phyloP scores from a whole-genome alignment of 2,329 filamentous ascomycete species.

The Penicillium aurantiogriseum region DNA sequence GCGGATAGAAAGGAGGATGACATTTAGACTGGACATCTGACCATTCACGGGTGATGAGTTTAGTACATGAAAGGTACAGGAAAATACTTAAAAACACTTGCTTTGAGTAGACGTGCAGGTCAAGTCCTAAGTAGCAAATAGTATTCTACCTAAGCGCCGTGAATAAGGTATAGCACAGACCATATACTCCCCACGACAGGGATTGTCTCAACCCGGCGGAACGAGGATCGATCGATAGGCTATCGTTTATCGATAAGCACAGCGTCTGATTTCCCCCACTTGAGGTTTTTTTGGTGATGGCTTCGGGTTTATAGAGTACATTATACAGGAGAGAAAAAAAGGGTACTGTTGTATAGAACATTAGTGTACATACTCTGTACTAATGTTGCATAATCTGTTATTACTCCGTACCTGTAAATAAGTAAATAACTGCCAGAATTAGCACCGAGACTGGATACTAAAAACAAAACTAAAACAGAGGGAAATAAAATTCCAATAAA shows the following conservation, averaged over 20 bases:
- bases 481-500: neutral
- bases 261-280: slow-evolving; percentile 6
- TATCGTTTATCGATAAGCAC: slow-evolving; percentile 19
- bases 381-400: neutral
- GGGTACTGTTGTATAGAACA: neutral
- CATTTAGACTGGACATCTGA: slow-evolving; percentile 4
- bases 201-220: slow-evolving; percentile 11
- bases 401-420: neutral
- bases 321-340: neutral
- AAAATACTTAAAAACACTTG: neutral
- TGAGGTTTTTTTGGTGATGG: neutral
- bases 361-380: neutral
- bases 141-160: slow-evolving; percentile 6
- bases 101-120: neutral
- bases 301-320: neutral
- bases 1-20: slow-evolving; percentile 6
- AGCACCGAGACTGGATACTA: neutral
- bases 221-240: slow-evolving; percentile 13
- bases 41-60: slow-evolving; percentile 4
- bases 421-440: neutral
- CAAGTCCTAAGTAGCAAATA: neutral
- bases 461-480: neutral
- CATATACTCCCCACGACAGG: slow-evolving; percentile 6
- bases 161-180: slow-evolving; percentile 11
- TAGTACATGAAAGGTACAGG: neutral